Conservation (phyloP, 202 grass and related monocot genomes). For the Panicum hallii region DNA sequence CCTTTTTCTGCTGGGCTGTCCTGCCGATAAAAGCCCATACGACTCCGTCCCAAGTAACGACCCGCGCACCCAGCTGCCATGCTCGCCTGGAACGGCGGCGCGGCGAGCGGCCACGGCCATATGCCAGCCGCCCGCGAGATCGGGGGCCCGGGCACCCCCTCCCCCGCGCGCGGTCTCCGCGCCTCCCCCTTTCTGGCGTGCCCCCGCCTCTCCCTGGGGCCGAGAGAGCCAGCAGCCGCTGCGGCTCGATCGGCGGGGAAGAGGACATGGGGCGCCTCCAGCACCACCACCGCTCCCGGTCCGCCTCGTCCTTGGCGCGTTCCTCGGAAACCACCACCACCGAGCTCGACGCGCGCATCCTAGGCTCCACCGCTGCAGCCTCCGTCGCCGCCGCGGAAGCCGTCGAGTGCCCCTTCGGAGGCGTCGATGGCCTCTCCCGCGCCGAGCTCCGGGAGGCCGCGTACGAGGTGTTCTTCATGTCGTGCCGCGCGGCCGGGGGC, state of each 20-base stretch:
- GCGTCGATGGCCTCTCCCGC: slow-evolving; percentile 55
- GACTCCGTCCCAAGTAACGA: background rate
- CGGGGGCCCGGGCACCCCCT: background rate
- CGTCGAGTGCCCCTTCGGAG: slow-evolving; percentile 71
- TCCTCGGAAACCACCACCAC: slow-evolving; percentile 48
- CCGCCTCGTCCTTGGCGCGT: slow-evolving; percentile 56
- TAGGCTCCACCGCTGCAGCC: background rate
- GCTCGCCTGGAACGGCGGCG: slow-evolving; percentile 12
- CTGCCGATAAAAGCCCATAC: background rate
- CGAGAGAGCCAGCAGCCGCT: slow-evolving; percentile 27
- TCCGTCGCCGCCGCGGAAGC: slow-evolving; percentile 11
- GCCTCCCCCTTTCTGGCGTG: slow-evolving; percentile 1
- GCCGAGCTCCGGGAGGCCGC: slow-evolving; percentile 71
- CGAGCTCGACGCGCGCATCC: slow-evolving; percentile 37
- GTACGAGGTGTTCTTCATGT: slow-evolving; percentile 97
- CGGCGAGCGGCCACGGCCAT: slow-evolving; percentile 22
- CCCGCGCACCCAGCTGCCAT: background rate
- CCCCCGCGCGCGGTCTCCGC: background rate
- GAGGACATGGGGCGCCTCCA: slow-evolving; percentile 53
- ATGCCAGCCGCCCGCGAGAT: slow-evolving; percentile 4
- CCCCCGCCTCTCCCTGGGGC: slow-evolving; percentile 19
- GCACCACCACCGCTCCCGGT: slow-evolving; percentile 55
- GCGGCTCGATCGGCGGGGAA: slow-evolving; percentile 39
- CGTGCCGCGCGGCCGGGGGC: slow-evolving; percentile 63
- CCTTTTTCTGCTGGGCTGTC: background rate